A percentile compares a stretch with the other conserved stretches of the same genome.
Conservation (phyloP, 2,329 filamentous ascomycete genomes). For the Helotiales sp. region DNA sequence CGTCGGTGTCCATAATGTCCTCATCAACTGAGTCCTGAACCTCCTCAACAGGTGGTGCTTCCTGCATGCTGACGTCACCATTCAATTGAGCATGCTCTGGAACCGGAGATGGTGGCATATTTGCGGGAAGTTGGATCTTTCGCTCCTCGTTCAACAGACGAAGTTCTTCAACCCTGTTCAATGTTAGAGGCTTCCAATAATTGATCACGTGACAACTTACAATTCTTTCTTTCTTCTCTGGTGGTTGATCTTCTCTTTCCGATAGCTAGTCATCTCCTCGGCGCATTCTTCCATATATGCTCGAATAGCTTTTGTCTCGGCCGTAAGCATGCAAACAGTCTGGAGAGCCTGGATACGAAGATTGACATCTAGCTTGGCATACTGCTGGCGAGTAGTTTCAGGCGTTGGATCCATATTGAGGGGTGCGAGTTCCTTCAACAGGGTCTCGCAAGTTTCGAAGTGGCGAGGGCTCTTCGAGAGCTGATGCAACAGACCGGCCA, state of each 20-base stretch:
- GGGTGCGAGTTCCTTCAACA: slow-evolving; percentile 82
- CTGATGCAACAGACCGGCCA: slow-evolving; percentile 85
- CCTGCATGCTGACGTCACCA: slow-evolving; percentile 65
- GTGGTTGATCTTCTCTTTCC: slow-evolving; percentile 94
- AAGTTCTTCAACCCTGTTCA: slow-evolving; percentile 69
- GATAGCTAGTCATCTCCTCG: slow-evolving; percentile 90
- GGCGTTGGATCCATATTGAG: slow-evolving; percentile 74
- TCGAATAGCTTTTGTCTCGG: slow-evolving; percentile 84
- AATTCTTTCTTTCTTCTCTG: slow-evolving; percentile 76
- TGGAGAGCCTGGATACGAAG: slow-evolving; percentile 79
- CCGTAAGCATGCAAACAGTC: slow-evolving; percentile 82
- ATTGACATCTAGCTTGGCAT: slow-evolving; percentile 80
- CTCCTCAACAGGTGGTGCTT: slow-evolving; percentile 62
- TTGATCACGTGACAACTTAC: slow-evolving; percentile 51
- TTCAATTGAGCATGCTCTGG: slow-evolving; percentile 49
- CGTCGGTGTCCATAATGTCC: slow-evolving; percentile 71
- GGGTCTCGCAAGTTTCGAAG: slow-evolving; percentile 74
- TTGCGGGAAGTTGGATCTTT: slow-evolving; percentile 75
- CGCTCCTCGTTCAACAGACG: slow-evolving; percentile 73
- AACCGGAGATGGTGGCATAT: slow-evolving; percentile 68
- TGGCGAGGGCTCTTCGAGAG: slow-evolving; percentile 76
- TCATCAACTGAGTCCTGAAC: slow-evolving; percentile 59
- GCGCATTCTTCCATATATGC: slow-evolving; percentile 91
- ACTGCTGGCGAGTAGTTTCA: slow-evolving; percentile 75
- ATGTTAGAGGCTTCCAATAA: slow-evolving; percentile 37